These are phyloP conservation scores for Fusarium vanettenii DNA, from an alignment of 2,329 filamentous ascomycete genomes.

Conservation along the genomic window DNA sequence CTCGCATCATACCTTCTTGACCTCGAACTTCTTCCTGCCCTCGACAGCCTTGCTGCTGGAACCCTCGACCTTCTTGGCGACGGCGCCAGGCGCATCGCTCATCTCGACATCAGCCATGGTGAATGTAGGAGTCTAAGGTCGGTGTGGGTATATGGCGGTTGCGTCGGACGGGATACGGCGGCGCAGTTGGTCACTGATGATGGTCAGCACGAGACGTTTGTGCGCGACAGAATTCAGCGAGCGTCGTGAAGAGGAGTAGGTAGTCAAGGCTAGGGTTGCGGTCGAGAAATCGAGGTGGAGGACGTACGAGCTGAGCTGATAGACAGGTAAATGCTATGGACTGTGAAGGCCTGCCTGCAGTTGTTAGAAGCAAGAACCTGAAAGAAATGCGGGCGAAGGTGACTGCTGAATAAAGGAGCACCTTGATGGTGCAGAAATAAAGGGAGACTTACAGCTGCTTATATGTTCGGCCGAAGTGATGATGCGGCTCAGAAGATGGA, in stretches of 20 bases:
- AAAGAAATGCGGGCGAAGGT: background rate
- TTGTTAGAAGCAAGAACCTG: constrained; percentile 13
- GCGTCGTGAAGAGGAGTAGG: background rate
- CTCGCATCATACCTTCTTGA: constrained; percentile 85
- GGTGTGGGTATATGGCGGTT: background rate
- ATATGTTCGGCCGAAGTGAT: constrained; percentile 19
- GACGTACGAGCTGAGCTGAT: constrained; percentile 23
- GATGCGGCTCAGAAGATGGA: constrained; percentile 29
- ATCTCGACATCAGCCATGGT: constrained; percentile 96
- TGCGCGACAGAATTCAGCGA: background rate
- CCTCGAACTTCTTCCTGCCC: constrained; percentile 94
- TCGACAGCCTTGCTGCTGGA: constrained; percentile 66
- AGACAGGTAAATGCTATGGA: background rate
- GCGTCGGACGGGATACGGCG: background rate
- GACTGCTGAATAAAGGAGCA: constrained; percentile 6
- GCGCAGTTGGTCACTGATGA: constrained; percentile 1
- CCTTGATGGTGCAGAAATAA: constrained; percentile 29
- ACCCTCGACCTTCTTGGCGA: constrained; percentile 65
- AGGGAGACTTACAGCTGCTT: constrained; percentile 9
- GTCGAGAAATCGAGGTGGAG: constrained; percentile 14
- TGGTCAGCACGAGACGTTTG: constrained; percentile 3
- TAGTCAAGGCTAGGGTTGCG: constrained; percentile 3
- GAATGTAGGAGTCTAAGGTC: constrained; percentile 2
- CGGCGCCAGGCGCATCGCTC: constrained; percentile 79
- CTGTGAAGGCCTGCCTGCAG: constrained; percentile 6